Percentiles rank a stretch among this genome's conserved stretches.
Conservation (phyloP, 768 basidiomycete genomes). For the Aureoboletus auriporus region DNA sequence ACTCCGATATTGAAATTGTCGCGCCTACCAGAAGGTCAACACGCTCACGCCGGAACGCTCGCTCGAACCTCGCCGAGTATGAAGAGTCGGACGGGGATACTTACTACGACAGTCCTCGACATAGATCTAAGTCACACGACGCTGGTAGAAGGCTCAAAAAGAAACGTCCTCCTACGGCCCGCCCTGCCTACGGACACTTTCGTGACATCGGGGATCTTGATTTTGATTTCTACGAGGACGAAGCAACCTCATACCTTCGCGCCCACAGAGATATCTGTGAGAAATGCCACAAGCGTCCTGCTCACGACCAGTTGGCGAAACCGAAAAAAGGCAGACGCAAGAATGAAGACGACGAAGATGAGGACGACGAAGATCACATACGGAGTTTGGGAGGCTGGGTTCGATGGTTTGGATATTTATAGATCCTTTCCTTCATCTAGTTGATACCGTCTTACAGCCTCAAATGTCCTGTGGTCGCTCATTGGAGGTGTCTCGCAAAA, state of each 20-base stretch:
- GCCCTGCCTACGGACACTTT: conserved; percentile 49
- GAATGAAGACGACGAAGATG: conserved; percentile 39
- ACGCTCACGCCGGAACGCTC: conserved; percentile 38
- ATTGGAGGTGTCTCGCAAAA: conserved; percentile 70
- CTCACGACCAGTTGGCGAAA: conserved; percentile 48
- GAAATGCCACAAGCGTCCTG: conserved; percentile 60
- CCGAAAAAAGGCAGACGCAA: conserved; percentile 39
- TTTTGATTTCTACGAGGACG: conserved; percentile 46
- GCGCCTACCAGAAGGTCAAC: conserved; percentile 43
- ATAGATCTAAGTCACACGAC: conserved; percentile 2
- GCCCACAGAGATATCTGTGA: conserved; percentile 65
- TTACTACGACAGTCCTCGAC: conserved; percentile 29
- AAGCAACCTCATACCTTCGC: conserved; percentile 52
- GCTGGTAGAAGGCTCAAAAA: conserved; percentile 19
- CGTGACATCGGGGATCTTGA: conserved; percentile 39
- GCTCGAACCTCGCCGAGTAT: conserved; percentile 33
- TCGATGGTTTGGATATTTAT: conserved; percentile 57
- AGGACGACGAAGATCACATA: conserved; percentile 50
- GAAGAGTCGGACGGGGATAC: conserved; percentile 30
- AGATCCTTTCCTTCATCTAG: not conserved
- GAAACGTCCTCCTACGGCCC: conserved; percentile 33
- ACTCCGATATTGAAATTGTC: conserved; percentile 20
- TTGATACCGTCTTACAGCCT: conserved; percentile 42
- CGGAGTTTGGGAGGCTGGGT: conserved; percentile 74
- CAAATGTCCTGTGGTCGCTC: conserved; percentile 71